phyloP scores from a whole-genome alignment of 75 land plant genomes.

The Gnetum montanum region DNA sequence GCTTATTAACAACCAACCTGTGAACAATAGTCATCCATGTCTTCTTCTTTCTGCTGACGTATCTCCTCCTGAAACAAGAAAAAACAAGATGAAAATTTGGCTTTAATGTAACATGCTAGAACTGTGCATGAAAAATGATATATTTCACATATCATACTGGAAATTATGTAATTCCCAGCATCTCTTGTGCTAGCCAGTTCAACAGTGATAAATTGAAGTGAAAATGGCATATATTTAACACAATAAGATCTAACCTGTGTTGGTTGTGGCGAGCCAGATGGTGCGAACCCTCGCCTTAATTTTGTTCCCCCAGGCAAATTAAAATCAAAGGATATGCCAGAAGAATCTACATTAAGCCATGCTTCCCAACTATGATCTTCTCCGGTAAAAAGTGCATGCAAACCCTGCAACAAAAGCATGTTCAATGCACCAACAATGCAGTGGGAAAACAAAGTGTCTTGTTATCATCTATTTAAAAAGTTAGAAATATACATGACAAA shows the following conservation, averaged over 20 bases:
- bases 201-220: too few relatives aligned
- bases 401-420: conserved; percentile 41
- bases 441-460: neutral
- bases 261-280: conserved; percentile 58
- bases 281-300: conserved; percentile 82
- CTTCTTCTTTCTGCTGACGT: conserved; percentile 83
- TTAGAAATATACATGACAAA: conserved; percentile 14
- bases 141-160: too few relatives aligned
- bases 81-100: too few relatives aligned
- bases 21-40: conserved; percentile 96
- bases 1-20: conserved; percentile 40
- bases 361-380: conserved; percentile 99
- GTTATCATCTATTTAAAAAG: neutral
- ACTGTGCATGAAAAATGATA: too few relatives aligned
- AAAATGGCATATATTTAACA: too few relatives aligned
- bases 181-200: too few relatives aligned
- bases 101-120: too few relatives aligned
- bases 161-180: too few relatives aligned
- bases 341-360: conserved; percentile 61
- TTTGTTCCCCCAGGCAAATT: conserved; percentile 53
- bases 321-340: conserved; percentile 55
- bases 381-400: conserved; percentile 95
- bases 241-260: conserved; percentile 62
- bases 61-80: conserved; percentile 67
- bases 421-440: neutral